Conservation (phyloP, 2,329 filamentous ascomycete genomes). For the Colletotrichum phormii region DNA sequence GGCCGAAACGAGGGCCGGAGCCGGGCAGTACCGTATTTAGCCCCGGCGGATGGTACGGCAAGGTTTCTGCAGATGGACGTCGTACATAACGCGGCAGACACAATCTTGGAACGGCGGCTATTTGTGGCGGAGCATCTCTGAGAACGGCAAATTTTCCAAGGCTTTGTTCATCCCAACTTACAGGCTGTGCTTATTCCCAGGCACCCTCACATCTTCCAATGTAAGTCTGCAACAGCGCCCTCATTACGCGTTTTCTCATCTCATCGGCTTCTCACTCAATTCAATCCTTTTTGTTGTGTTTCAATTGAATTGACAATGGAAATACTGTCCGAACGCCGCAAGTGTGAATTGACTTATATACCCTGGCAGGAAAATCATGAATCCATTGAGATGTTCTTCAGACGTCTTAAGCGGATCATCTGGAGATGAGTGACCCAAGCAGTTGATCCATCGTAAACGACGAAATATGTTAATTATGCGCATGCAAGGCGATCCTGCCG, state of each 20-base stretch:
- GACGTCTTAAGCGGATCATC: not conserved
- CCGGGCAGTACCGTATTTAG: not conserved
- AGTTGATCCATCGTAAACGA: not conserved
- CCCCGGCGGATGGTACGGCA: not conserved
- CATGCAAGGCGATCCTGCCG: not conserved
- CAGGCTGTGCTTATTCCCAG: not conserved
- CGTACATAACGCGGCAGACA: not conserved
- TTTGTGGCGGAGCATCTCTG: not conserved
- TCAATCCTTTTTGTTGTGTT: not conserved
- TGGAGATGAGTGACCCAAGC: not conserved
- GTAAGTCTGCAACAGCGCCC: not conserved
- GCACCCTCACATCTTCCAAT: not conserved
- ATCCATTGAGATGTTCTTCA: not conserved
- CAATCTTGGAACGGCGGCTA: not conserved
- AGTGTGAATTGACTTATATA: not conserved
- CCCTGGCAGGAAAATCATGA: too few species aligned
- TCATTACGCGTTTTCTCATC: not conserved
- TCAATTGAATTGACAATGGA: not conserved
- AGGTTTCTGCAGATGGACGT: not conserved
- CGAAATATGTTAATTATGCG: not conserved
- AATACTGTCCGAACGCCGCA: not conserved
- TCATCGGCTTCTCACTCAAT: not conserved
- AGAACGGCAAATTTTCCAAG: not conserved
- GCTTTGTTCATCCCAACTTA: not conserved
- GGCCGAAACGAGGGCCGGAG: too few species aligned